A percentile compares a stretch with the other conserved stretches of the same genome.
Evolutionary conservation across 306 rosid genomes (phyloP).

Genomic region (Trichosanthes cucumerina): DNA sequence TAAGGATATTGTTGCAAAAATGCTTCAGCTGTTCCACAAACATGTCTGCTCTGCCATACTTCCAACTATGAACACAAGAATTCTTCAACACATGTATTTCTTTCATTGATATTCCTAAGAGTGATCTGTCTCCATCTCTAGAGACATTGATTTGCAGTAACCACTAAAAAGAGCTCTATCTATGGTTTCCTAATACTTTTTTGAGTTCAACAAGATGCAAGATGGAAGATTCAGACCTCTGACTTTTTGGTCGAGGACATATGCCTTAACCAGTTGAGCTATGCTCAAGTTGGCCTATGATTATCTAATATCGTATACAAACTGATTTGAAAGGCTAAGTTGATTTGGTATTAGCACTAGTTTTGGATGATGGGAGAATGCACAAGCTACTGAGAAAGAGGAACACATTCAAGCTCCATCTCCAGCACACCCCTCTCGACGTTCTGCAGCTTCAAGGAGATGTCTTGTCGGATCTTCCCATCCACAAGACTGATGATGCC

Average conservation of each 20-base stretch:
- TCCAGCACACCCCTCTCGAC: constrained; percentile 82
- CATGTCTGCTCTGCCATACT: background rate
- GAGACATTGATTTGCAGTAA: background rate
- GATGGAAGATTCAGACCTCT: background rate
- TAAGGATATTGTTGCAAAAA: background rate
- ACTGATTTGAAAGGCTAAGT: background rate
- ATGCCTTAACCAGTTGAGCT: background rate
- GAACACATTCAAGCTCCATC: constrained; percentile 79
- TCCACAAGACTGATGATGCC: constrained; percentile 48
- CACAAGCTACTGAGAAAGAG: constrained; percentile 60
- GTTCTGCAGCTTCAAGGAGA: constrained; percentile 62
- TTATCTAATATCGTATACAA: background rate
- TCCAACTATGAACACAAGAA: background rate
- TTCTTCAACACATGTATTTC: background rate
- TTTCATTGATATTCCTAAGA: background rate
- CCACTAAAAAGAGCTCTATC: constrained; percentile 1
- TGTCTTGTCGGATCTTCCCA: constrained; percentile 60
- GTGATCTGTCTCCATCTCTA: background rate
- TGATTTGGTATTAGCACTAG: background rate
- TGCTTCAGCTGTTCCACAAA: constrained; percentile 2
- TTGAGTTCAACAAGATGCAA: background rate
- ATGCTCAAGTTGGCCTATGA: background rate
- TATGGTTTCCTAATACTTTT: background rate
- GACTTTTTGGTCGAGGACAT: background rate
- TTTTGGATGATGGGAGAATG: background rate